Percentiles rank a stretch among this genome's conserved stretches.
These are phyloP conservation scores for Colletotrichum spinosum DNA, from an alignment of 2,329 filamentous ascomycete genomes.

Conservation along the genomic window DNA sequence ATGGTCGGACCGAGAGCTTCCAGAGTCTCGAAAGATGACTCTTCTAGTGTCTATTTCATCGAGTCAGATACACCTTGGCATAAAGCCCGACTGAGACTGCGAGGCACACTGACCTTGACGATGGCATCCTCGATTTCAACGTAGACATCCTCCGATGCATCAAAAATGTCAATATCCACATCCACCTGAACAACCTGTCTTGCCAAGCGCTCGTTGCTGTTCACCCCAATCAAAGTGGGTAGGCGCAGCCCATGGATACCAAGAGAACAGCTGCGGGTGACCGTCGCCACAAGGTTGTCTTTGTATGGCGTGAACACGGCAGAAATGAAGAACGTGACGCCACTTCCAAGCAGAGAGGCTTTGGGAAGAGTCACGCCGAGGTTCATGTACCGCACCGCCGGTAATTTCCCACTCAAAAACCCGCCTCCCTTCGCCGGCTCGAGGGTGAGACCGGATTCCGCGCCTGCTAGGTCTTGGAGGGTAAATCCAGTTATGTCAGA, in stretches of 20 bases:
- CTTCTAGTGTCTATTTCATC: slow-evolving; percentile 60
- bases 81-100: no score
- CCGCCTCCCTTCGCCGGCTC: slow-evolving; percentile 12
- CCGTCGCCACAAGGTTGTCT: background rate
- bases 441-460: slow-evolving; percentile 1
- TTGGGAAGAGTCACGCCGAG: slow-evolving; percentile 73
- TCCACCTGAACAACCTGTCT: slow-evolving; percentile 76
- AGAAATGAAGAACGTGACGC: slow-evolving; percentile 59
- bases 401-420: slow-evolving; percentile 43
- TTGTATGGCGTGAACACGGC: slow-evolving; percentile 4
- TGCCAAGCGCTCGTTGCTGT: slow-evolving; percentile 73
- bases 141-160: slow-evolving; percentile 61
- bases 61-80: no score
- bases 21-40: slow-evolving; percentile 71
- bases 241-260: slow-evolving; percentile 69
- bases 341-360: slow-evolving; percentile 73
- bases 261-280: slow-evolving; percentile 48
- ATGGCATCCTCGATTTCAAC: slow-evolving; percentile 68
- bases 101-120: slow-evolving; percentile 65
- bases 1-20: slow-evolving; percentile 68
- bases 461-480: slow-evolving; percentile 35
- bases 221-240: slow-evolving; percentile 78
- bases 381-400: slow-evolving; percentile 57
- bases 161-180: slow-evolving; percentile 68
- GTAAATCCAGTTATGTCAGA: slow-evolving; percentile 44